These are phyloP conservation scores for Stentor coeruleus DNA, from an alignment of 73 alveolate genomes.

Conservation along the genomic window DNA sequence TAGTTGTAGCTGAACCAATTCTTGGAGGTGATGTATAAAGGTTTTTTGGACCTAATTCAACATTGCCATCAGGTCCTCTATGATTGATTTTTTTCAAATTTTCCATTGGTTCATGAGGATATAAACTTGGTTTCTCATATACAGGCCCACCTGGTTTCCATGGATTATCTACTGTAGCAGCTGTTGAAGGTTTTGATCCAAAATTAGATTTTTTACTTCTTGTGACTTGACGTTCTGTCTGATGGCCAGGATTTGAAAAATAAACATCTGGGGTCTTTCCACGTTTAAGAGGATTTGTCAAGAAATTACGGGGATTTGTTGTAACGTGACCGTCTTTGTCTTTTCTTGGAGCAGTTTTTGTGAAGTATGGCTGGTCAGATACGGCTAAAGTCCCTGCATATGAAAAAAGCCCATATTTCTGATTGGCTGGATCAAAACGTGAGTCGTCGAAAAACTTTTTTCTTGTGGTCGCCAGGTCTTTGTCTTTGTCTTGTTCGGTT, in stretches of 20 bases:
- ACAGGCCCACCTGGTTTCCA: constrained; percentile 8
- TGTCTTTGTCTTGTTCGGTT: neutral
- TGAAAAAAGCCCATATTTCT: constrained; percentile 9
- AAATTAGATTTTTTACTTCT: neutral
- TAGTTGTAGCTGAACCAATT: neutral
- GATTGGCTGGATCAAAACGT: neutral
- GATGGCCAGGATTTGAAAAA: neutral
- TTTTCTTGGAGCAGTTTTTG: neutral
- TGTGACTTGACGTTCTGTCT: neutral
- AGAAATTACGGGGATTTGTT: constrained; percentile 2
- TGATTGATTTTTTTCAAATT: neutral
- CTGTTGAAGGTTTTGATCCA: neutral
- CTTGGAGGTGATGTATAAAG: constrained; percentile 2
- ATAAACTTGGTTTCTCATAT: neutral
- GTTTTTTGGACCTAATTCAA: neutral
- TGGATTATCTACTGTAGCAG: neutral
- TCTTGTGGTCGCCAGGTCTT: neutral
- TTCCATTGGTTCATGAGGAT: neutral
- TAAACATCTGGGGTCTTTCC: constrained; percentile 5
- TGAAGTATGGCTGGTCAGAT: neutral
- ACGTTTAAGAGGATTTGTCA: neutral
- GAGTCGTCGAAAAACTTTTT: constrained; percentile 18
- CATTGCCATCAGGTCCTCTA: constrained; percentile 7
- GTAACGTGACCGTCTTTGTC: neutral
- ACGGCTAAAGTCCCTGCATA: constrained; percentile 10